Evolutionary conservation across 768 basidiomycete genomes (phyloP), one percentile per base, ranked within the genome.

Genomic region (Gautieria morchelliformis): DNA sequence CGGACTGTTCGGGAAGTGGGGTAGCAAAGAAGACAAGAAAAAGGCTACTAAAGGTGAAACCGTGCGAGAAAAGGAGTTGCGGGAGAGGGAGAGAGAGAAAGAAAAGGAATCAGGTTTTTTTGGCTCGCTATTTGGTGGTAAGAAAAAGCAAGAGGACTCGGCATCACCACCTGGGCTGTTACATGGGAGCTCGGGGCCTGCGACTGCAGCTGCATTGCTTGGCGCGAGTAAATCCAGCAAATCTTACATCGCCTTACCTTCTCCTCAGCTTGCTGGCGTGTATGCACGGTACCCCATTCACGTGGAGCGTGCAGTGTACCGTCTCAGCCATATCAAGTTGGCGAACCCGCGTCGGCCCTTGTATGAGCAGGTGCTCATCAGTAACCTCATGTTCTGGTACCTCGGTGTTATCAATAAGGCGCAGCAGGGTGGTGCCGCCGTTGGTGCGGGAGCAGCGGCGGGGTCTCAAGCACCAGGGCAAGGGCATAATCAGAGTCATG

Each of bases 301-400:
- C 66, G 96, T 99, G 61, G 96, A 99, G 69, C 83, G 96, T 35
- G 96, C 96, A 3, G 94, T 99, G 48, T 99, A 99, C 72, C 79
- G 96, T 59, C 75, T 99, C 51, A 94, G 91, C 68, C 96, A 99
- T 67, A 99, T 99, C 77, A 99, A 99, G 71, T 78, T 99, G 46
- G 96, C 96, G 20, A 99, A 98, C 71, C 94, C 96, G 9, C 80
- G 96, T 58, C 80, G 96, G 46, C 94, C 96, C 27, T 77, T 99
- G 17, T 98, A 96, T 66, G 96, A 99, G 74, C 96, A 99, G 70
- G 96, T 89, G 54, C 74, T 91, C 58, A 92, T 90, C 69, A 90
- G 87, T 67, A 93, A 93, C 67, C 74, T 93, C 65, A 96, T 95
- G 92, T 98, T 99, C 77, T 99, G 96, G 96, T 99, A 98, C 68